A percentile compares a stretch with the other conserved stretches of the same genome.
phyloP scores from a whole-genome alignment of 2,329 filamentous ascomycete species.

The Aschersonia sp. region DNA sequence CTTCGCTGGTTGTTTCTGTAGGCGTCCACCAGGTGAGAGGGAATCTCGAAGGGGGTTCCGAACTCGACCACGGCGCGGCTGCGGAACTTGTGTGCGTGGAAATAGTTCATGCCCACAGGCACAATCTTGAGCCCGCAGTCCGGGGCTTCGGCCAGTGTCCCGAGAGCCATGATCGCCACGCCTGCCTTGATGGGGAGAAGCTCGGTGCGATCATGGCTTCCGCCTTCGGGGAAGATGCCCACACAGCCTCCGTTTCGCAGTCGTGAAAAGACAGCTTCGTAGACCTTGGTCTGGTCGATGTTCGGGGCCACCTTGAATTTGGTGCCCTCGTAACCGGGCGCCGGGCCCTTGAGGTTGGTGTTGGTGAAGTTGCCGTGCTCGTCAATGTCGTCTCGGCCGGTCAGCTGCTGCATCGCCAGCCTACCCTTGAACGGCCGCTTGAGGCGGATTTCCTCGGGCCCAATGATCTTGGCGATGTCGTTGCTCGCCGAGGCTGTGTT shows the following conservation, averaged over 20 bases:
- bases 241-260: constrained; percentile 75
- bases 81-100: constrained; percentile 96
- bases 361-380: constrained; percentile 49
- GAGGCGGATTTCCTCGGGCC: constrained; percentile 66
- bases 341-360: constrained; percentile 34
- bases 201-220: constrained; percentile 87
- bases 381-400: constrained; percentile 60
- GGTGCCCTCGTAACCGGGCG: constrained; percentile 56
- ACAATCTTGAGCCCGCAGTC: constrained; percentile 87
- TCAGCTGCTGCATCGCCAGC: constrained; percentile 65
- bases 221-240: constrained; percentile 93
- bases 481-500: constrained; percentile 62
- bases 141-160: constrained; percentile 71
- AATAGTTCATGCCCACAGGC: constrained; percentile 98
- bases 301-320: constrained; percentile 83
- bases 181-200: constrained; percentile 88
- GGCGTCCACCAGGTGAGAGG: constrained; percentile 66
- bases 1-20: constrained; percentile 73
- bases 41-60: constrained; percentile 75
- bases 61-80: constrained; percentile 94
- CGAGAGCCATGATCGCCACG: constrained; percentile 94
- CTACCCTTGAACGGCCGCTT: constrained; percentile 78
- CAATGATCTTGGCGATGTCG: constrained; percentile 69
- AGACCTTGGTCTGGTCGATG: constrained; percentile 86
- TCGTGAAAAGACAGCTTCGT: constrained; percentile 80